Percentiles rank a stretch among this genome's conserved stretches.
Conservation (phyloP, 2,329 filamentous ascomycete genomes). For the Xylaria sp. region DNA sequence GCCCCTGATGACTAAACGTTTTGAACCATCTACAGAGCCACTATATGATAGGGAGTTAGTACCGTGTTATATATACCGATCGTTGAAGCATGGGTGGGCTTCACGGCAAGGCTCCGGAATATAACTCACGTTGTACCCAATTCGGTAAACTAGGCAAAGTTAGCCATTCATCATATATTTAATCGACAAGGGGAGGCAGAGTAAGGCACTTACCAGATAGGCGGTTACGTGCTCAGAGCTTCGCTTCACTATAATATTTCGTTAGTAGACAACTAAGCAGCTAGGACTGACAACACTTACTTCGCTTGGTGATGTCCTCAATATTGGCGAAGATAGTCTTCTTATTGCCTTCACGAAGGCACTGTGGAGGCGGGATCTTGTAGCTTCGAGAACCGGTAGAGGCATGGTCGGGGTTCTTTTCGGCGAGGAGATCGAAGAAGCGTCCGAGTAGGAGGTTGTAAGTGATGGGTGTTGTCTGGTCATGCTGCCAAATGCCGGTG, state of each 20-base stretch:
- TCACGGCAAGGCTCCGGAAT: neutral
- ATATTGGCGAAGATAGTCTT: constrained; percentile 99
- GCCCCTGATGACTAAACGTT: constrained; percentile 97
- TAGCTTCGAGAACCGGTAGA: constrained; percentile 92
- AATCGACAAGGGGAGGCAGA: neutral
- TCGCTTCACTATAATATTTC: constrained; percentile 75
- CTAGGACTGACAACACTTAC: constrained; percentile 23
- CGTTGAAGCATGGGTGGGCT: neutral
- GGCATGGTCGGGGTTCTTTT: constrained; percentile 96
- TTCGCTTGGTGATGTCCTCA: constrained; percentile 97
- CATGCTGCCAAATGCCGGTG: constrained; percentile 90
- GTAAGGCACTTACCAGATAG: constrained; percentile 67
- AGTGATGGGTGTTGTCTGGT: constrained; percentile 79
- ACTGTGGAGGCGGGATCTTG: constrained; percentile 99
- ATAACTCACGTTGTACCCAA: constrained; percentile 79
- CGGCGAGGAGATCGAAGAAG: constrained; percentile 94
- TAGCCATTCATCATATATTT: neutral
- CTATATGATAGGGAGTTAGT: constrained; percentile 27
- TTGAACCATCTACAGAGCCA: constrained; percentile 92
- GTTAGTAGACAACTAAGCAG: constrained; percentile 15
- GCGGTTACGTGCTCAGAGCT: constrained; percentile 97
- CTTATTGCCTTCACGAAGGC: constrained; percentile 99
- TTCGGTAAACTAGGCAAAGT: constrained; percentile 75
- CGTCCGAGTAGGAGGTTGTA: constrained; percentile 88
- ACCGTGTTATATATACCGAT: neutral